Evolutionary conservation across 257 asterid species (phyloP), one percentile per base, ranked within the genome.

Genomic region (Jasminum sambac): DNA sequence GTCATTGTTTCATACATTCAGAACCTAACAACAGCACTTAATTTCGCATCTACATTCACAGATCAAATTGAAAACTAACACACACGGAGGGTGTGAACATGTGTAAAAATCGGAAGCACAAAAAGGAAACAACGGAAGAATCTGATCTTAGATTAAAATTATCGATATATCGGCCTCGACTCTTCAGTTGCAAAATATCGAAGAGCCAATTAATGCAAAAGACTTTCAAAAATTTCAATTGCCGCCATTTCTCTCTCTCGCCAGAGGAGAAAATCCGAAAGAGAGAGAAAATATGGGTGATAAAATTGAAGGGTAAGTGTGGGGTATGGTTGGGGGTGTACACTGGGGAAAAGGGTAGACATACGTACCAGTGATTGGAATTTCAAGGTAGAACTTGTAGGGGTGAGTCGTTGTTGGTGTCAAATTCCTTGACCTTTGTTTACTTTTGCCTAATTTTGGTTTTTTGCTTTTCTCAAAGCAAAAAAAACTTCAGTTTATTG

Each of bases 1-100:
- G 89, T 84, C 96, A 89, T 91, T 71, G 73, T 19, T 75, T 3
- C 74, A 43, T 40, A 48, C 64, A 79, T 69, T 83, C 80, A 84
- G 76, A 73, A 73, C 89, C 89, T 81, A 84, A 62, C 76, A 55
- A 55, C 12, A 55, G n/a, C 10, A 23, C 62, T 55, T 55, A 55
- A 26, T 10, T 9, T 55, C 62, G n/a, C 11, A 55, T 40, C 14
- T 13, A 5, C 19, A 23, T 14, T 11, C 23, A 41, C 8, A 70
- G 41, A 50, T 19, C 16, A 46, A n/a, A 48, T 40, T 11, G 12
- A 40, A 40, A 40, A 40, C 44, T 40, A 40, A 21, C 16, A n/a
- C 61, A 75, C 57, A 62, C 5, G 66, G 72, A 72, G 58, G 19
- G 84, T 67, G 74, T 77, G 39, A 69, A 78, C 66, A 80, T 67